Conservation (phyloP, 305 asterid genomes). For the Solanum hybrid region DNA sequence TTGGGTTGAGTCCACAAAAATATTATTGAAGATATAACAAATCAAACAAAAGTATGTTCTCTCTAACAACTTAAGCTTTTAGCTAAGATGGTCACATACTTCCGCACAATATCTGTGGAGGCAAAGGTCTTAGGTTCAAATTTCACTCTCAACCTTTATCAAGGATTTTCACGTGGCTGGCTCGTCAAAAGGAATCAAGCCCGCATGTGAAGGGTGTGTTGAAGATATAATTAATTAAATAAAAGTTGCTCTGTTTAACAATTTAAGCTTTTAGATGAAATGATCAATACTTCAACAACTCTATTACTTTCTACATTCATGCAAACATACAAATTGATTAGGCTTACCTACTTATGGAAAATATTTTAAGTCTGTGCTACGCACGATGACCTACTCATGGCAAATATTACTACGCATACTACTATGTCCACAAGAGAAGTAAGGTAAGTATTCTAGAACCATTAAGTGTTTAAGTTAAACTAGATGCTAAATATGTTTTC, state of each 20-base stretch:
- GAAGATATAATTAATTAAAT: neutral
- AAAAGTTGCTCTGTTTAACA: too few relatives aligned
- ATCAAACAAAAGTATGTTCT: neutral
- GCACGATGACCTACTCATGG: neutral
- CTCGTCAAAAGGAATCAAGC: neutral
- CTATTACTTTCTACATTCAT: neutral
- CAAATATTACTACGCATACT: neutral
- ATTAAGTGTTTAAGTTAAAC: neutral
- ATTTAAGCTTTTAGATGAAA: neutral
- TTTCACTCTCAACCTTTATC: neutral
- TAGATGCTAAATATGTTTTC: neutral
- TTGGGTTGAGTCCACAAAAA: neutral
- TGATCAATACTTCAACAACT: neutral
- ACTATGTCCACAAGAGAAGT: neutral
- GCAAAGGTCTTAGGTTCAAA: neutral
- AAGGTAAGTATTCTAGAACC: neutral
- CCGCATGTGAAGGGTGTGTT: neutral
- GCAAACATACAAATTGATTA: neutral
- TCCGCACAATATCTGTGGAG: fast-evolving
- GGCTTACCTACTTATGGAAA: neutral
- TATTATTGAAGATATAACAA: neutral
- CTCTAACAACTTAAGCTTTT: neutral
- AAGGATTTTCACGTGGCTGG: neutral
- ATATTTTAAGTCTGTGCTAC: neutral
- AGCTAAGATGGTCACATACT: too few relatives aligned